Percentiles rank a stretch among this genome's conserved stretches.
Conservation (phyloP, 305 asterid genomes). For the Fraxinus xanthoxyloides region DNA sequence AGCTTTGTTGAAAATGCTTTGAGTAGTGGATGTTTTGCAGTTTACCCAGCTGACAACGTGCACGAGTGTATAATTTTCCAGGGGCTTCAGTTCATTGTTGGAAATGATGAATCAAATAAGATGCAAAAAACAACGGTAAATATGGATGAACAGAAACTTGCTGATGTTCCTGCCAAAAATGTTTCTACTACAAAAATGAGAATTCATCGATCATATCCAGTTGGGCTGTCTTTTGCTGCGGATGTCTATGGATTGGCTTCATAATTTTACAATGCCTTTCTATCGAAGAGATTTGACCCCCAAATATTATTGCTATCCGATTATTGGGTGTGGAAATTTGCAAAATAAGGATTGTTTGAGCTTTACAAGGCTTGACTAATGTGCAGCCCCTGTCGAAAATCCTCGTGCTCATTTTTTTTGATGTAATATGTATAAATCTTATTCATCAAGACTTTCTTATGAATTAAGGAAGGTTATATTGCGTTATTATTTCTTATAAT, state of each 20-base stretch:
- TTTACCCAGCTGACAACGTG: constrained; percentile 23
- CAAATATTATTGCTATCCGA: neutral
- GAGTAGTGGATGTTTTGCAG: neutral
- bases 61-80: constrained; percentile 22
- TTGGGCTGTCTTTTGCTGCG: constrained; percentile 57
- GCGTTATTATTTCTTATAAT: neutral
- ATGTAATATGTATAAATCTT: neutral
- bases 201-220: constrained; percentile 63
- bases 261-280: constrained; percentile 11
- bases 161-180: constrained; percentile 28
- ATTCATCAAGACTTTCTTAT: neutral
- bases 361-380: neutral
- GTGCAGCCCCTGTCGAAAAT: neutral
- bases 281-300: neutral
- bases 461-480: neutral
- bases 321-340: neutral
- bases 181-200: constrained; percentile 46
- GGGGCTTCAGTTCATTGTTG: constrained; percentile 72
- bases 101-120: constrained; percentile 40
- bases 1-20: constrained; percentile 14
- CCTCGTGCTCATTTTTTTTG: neutral
- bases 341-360: neutral
- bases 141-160: constrained; percentile 28
- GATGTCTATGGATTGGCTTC: constrained; percentile 32
- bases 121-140: constrained; percentile 24